A percentile compares a stretch with the other conserved stretches of the same genome.
Conservation (phyloP, 2,329 filamentous ascomycete genomes). For the Pestalotiopsis sp. region DNA sequence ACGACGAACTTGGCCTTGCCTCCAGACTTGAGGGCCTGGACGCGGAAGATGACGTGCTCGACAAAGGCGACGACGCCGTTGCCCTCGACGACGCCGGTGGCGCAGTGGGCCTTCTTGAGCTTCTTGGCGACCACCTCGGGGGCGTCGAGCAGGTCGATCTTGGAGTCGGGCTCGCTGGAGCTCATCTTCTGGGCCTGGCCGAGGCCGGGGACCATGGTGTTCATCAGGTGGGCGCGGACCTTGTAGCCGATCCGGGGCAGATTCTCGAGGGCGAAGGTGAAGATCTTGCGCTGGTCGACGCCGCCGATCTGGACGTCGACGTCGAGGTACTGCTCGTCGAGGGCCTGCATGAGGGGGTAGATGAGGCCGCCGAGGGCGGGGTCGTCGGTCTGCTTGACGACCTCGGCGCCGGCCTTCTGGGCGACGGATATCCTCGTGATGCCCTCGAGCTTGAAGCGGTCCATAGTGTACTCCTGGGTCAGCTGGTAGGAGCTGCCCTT, state of each 20-base stretch:
- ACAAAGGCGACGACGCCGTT: constrained; percentile 88
- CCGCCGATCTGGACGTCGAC: constrained; percentile 90
- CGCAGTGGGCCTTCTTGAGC: constrained; percentile 80
- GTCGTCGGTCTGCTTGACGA: constrained; percentile 89
- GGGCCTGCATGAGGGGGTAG: constrained; percentile 85
- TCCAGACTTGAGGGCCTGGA: constrained; percentile 59
- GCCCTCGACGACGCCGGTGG: constrained; percentile 74
- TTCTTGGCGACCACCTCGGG: constrained; percentile 78
- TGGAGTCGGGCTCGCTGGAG: constrained; percentile 73
- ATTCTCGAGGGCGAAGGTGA: constrained; percentile 81
- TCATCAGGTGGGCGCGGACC: constrained; percentile 68
- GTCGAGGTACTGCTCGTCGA: constrained; percentile 87
- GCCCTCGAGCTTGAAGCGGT: constrained; percentile 76
- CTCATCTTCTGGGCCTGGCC: constrained; percentile 83
- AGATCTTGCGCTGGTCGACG: constrained; percentile 86
- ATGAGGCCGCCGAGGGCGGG: constrained; percentile 73
- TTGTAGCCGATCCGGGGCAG: constrained; percentile 85
- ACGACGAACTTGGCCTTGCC: constrained; percentile 68
- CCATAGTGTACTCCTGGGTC: constrained; percentile 77
- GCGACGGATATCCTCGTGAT: constrained; percentile 66
- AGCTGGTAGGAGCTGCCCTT: constrained; percentile 83
- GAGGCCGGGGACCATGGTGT: constrained; percentile 88
- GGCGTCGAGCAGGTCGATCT: constrained; percentile 89
- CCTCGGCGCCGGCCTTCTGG: constrained; percentile 87
- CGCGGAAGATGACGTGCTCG: constrained; percentile 83